phyloP scores from a whole-genome alignment of 2,329 filamentous ascomycete species.

The Sclerotinia subarctica region DNA sequence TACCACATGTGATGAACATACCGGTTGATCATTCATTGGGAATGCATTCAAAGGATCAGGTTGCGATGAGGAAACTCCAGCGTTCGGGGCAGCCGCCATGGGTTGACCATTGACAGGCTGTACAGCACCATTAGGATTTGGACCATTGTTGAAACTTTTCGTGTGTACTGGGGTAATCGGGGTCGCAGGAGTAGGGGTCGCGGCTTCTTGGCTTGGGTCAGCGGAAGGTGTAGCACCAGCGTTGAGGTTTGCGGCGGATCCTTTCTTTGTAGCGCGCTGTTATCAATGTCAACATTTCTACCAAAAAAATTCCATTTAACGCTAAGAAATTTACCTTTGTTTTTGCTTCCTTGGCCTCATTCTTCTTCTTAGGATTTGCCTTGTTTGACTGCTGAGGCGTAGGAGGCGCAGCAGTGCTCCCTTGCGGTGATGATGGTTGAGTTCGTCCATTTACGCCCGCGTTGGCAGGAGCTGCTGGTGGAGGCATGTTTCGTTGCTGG shows the following conservation, averaged over 20 bases:
- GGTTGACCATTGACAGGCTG: constrained; percentile 42
- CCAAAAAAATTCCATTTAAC: constrained; percentile 38
- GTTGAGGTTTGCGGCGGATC: constrained; percentile 54
- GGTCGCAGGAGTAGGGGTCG: constrained; percentile 59
- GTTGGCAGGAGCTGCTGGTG: constrained; percentile 56
- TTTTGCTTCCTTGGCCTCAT: constrained; percentile 77
- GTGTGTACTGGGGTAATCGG: constrained; percentile 60
- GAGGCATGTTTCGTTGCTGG: constrained; percentile 69
- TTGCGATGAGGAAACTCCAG: constrained; percentile 46
- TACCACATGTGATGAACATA: constrained; percentile 20
- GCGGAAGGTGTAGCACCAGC: constrained; percentile 56
- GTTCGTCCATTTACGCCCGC: constrained; percentile 53
- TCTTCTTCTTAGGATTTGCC: constrained; percentile 76
- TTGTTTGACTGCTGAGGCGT: constrained; percentile 74
- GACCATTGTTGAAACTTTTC: constrained; percentile 43
- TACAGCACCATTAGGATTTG: constrained; percentile 44
- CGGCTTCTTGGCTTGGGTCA: constrained; percentile 54
- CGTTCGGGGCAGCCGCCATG: constrained; percentile 43
- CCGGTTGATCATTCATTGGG: constrained; percentile 43
- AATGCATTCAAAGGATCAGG: constrained; percentile 49
- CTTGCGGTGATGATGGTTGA: constrained; percentile 60
- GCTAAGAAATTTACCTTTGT: constrained; percentile 56
- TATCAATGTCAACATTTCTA: constrained; percentile 39
- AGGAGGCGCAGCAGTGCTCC: constrained; percentile 65
- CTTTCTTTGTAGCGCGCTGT: constrained; percentile 53